Conservation (phyloP, 176 grass and related monocot species). For the Ensete glaucum region DNA sequence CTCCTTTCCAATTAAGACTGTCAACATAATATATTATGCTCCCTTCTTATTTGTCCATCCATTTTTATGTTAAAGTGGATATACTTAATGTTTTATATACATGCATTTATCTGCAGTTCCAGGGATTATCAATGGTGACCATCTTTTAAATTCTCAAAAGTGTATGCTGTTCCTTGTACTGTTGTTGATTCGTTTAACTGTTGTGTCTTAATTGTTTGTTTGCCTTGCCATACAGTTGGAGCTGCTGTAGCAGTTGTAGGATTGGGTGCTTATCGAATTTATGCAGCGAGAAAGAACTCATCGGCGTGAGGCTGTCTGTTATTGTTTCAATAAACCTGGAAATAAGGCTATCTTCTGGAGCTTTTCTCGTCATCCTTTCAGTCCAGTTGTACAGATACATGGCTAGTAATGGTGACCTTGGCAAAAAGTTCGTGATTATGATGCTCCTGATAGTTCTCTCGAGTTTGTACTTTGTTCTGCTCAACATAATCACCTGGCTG, state of each 20-base stretch:
- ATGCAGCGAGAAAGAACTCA: conserved; percentile 73
- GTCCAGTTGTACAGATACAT: not conserved
- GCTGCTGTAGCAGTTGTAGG: conserved; percentile 91
- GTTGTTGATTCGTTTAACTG: not conserved
- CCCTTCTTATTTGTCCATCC: no score
- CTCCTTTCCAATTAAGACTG: no score
- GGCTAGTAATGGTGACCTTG: not conserved
- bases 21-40: no score
- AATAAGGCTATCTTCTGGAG: not conserved
- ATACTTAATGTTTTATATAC: no score
- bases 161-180: not conserved
- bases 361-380: not conserved
- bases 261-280: conserved; percentile 79
- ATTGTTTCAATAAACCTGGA: not conserved
- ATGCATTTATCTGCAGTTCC: no score
- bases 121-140: no score
- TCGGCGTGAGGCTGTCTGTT: conserved; percentile 36
- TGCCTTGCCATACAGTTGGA: conserved; percentile 49
- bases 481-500: no score
- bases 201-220: not conserved
- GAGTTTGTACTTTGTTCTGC: no score
- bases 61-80: no score
- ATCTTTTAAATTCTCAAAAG: not conserved
- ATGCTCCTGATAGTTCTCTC: no score
- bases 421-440: not conserved